A percentile compares a stretch with the other conserved stretches of the same genome.
phyloP scores from a whole-genome alignment of 108 stramenopile genomes.

The Skeletonema tropicum region DNA sequence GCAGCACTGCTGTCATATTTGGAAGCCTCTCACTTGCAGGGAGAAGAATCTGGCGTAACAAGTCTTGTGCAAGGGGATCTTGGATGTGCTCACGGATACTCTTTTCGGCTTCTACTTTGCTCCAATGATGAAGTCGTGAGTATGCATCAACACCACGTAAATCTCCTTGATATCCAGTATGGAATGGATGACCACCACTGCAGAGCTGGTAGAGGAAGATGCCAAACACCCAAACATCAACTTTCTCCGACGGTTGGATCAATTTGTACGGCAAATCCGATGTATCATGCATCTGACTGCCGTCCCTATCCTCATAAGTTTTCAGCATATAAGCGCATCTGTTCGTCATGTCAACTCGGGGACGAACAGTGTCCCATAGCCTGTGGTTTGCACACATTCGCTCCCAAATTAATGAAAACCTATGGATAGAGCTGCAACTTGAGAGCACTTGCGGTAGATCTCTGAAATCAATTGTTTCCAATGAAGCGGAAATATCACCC shows the following conservation, averaged over 20 bases:
- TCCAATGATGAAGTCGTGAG: conserved; percentile 27
- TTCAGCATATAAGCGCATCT: conserved; percentile 60
- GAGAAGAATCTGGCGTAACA: conserved; percentile 58
- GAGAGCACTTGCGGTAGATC: conserved; percentile 46
- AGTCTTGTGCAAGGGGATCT: conserved; percentile 75
- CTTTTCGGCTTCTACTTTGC: conserved; percentile 31
- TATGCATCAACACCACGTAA: conserved; percentile 23
- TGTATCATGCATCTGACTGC: conserved; percentile 19
- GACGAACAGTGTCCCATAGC: conserved; percentile 56
- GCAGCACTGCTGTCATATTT: conserved; percentile 49
- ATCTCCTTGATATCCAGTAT: conserved; percentile 31
- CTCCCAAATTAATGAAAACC: conserved; percentile 29
- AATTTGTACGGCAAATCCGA: conserved; percentile 68
- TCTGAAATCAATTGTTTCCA: conserved; percentile 34
- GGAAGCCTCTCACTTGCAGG: conserved; percentile 48
- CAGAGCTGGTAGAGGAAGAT: conserved; percentile 64
- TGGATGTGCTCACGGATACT: conserved; percentile 55
- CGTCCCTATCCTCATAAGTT: conserved; percentile 54
- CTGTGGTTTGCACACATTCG: conserved; percentile 24
- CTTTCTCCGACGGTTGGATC: conserved; percentile 45
- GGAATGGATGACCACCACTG: conserved; percentile 65
- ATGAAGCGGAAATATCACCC: conserved; percentile 42
- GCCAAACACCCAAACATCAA: conserved; percentile 79
- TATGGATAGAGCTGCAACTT: conserved; percentile 12
- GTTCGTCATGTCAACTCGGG: conserved; percentile 47